Evolutionary conservation across 78 protist genomes (phyloP).

Genomic region (Ministeria vibrans): DNA sequence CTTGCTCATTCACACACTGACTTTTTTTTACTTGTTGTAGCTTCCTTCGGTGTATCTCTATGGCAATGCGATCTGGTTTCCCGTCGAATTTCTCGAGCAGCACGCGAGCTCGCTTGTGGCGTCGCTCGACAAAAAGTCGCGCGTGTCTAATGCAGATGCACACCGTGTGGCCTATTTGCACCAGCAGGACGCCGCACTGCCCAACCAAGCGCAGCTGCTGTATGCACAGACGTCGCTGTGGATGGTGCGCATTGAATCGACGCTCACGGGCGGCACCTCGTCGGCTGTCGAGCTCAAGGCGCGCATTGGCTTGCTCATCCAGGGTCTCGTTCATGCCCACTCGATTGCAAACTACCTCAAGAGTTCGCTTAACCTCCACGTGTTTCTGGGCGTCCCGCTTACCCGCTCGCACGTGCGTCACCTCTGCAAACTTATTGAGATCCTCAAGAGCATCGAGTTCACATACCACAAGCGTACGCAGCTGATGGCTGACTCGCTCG

Average conservation of each 20-base stretch:
- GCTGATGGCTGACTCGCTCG: conserved; percentile 34
- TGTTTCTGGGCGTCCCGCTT: conserved; percentile 21
- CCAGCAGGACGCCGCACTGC: background rate
- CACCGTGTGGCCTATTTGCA: background rate
- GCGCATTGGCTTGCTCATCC: conserved; percentile 17
- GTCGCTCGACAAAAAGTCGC: conserved; percentile 10
- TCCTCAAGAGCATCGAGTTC: conserved; percentile 39
- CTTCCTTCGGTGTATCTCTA: too few species aligned
- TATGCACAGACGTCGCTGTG: conserved; percentile 34
- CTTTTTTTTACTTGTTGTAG: too few species aligned
- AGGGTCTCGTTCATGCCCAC: conserved; percentile 46
- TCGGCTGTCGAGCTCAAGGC: conserved; percentile 16
- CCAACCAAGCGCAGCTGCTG: background rate
- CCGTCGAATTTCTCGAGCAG: conserved; percentile 6
- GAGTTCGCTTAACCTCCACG: conserved; percentile 44
- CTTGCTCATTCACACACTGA: background rate
- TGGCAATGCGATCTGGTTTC: too few species aligned
- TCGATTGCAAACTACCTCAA: conserved; percentile 36
- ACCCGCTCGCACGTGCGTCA: conserved; percentile 18
- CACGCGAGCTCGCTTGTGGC: background rate
- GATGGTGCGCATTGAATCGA: conserved; percentile 59
- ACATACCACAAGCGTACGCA: conserved; percentile 43
- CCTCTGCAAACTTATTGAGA: conserved; percentile 9
- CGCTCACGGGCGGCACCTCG: background rate
- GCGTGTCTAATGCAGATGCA: background rate